Base-by-base conservation (phyloP, 2,329 filamentous ascomycete genomes). In the Trichophyton mentagrophytes region DNA sequence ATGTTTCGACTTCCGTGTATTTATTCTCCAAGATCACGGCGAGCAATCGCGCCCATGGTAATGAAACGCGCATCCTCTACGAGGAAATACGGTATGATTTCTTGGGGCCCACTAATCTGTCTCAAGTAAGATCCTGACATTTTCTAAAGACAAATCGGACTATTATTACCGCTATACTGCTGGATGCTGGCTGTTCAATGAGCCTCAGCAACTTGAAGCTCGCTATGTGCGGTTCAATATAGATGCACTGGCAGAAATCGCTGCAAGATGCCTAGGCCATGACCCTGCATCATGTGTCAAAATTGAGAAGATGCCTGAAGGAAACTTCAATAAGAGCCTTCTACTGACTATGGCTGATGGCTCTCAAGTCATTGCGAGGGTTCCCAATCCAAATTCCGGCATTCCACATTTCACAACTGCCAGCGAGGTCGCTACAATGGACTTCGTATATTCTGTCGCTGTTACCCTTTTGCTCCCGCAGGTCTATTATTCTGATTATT, bases 271-370 rank as follows among this genome's bases (percentile, higher is more conserved):
- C 42, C 51, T 64, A 27, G 64, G 63, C 46, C 46, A 68, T 22
- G 66, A 67, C 11, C 66, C 46, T 13, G 60, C 66, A n/a, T 8
- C 40, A 70, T 66, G 69, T 46, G 68, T 61, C 60, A 69, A 63
- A 62, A 58, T 72, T 36, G 53, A 63, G 5, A 73, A 72, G 64
- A 68, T 67, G 20, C 51, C 64, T 1, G 72, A 74, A 63, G 72
- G 71, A 0, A 61, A 69, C 20, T 67, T 67, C 61, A 74, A 70
- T 61, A 65, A 73, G 68, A 70, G 70, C n/a, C 72, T 75, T 56
- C 59, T 70, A 2, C 62, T 76, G 61, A 68, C 64, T n/a, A 69
- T 70, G 67, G 63, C 68, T 46, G 67, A 70, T 44, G 68, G 66
- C 0, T 66, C 62, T 1, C 66, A 71, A 57, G 65, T 70, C n/a